Percentiles rank a stretch among this genome's conserved stretches.
These are phyloP conservation scores for Aspergillus intermedius DNA, from an alignment of 2,329 filamentous ascomycete genomes.

Conservation along the genomic window DNA sequence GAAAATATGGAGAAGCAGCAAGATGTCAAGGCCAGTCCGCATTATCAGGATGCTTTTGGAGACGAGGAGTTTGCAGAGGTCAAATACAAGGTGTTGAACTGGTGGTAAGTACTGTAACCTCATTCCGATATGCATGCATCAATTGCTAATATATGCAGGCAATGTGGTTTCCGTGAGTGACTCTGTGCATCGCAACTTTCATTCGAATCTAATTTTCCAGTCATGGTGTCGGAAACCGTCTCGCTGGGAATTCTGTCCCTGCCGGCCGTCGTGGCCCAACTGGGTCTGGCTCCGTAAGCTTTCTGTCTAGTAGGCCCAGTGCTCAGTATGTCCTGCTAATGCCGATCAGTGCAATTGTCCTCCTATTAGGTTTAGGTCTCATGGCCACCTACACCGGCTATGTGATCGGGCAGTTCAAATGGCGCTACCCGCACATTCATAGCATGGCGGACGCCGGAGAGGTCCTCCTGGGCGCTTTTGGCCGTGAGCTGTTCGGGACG, in stretches of 20 bases:
- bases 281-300: conserved; percentile 45
- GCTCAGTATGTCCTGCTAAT: neutral
- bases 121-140: neutral
- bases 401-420: conserved; percentile 51
- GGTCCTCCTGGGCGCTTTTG: conserved; percentile 54
- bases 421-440: conserved; percentile 50
- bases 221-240: conserved; percentile 53
- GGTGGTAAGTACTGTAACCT: conserved; percentile 23
- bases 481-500: conserved; percentile 54
- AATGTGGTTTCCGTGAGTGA: conserved; percentile 32
- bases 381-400: conserved; percentile 53
- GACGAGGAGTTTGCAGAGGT: conserved; percentile 34
- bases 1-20: conserved; percentile 11
- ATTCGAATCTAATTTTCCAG: conserved; percentile 12
- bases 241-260: conserved; percentile 50
- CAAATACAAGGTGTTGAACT: conserved; percentile 44
- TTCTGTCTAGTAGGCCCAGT: neutral
- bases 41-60: conserved; percentile 26
- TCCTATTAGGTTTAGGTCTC: conserved; percentile 47
- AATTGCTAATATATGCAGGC: conserved; percentile 31
- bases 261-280: conserved; percentile 44
- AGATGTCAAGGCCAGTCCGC: neutral
- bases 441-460: conserved; percentile 61
- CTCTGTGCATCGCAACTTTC: neutral
- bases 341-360: conserved; percentile 30